Conservation (phyloP, 2,329 filamentous ascomycete genomes). For the Epichloe baconii region DNA sequence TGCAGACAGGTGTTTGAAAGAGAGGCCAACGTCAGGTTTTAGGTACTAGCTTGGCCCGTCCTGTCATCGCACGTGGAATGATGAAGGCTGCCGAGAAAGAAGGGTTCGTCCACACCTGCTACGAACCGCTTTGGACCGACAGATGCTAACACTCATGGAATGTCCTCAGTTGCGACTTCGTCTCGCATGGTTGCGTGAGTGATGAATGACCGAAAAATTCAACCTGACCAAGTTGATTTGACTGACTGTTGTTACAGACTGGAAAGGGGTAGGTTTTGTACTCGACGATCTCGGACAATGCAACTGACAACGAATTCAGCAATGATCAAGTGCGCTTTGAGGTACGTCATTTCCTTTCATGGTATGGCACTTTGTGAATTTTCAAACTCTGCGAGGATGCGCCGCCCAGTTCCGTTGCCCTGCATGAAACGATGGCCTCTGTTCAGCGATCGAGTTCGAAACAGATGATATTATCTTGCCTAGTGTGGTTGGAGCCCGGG, state of each 20-base stretch:
- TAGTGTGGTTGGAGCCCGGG: not conserved
- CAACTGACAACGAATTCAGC: not conserved
- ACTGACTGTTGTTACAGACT: not conserved
- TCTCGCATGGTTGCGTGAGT: constrained; percentile 3
- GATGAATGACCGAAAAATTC: not conserved
- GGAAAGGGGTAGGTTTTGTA: constrained; percentile 1
- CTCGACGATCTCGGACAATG: not conserved
- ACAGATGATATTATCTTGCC: not conserved
- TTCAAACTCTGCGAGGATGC: not conserved
- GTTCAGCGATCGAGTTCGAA: not conserved
- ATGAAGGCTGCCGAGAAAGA: constrained; percentile 20
- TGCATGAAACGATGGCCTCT: not conserved
- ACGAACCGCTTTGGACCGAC: not conserved
- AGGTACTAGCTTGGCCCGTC: constrained; percentile 48
- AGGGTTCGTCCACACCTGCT: not conserved
- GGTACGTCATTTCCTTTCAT: not conserved
- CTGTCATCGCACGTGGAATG: constrained; percentile 47
- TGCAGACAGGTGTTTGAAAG: not conserved
- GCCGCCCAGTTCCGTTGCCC: not conserved
- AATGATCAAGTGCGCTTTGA: constrained; percentile 2
- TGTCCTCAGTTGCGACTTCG: not conserved
- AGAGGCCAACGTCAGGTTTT: not conserved
- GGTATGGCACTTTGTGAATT: not conserved
- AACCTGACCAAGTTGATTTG: not conserved
- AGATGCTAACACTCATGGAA: not conserved